A percentile compares a stretch with the other conserved stretches of the same genome.
Conservation (phyloP, 257 asterid species). For the Ehretia macrophylla region DNA sequence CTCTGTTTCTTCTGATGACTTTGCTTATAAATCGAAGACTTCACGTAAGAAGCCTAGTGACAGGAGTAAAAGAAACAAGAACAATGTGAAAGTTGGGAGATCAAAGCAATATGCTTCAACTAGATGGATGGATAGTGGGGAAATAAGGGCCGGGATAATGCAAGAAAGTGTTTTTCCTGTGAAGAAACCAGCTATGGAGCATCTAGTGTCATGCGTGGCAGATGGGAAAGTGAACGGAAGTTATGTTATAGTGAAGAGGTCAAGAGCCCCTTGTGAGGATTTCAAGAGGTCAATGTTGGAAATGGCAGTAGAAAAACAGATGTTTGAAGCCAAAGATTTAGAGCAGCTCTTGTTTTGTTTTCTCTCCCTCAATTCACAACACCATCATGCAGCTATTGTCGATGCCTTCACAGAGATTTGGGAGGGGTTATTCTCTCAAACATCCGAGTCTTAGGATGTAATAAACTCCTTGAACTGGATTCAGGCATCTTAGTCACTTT, state of each 20-base stretch:
- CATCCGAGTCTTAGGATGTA: slow-evolving; percentile 2
- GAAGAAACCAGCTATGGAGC: slow-evolving; percentile 9
- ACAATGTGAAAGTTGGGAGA: slow-evolving; percentile 17
- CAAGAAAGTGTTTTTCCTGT: slow-evolving; percentile 8
- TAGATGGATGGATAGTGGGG: slow-evolving; percentile 28
- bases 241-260: slow-evolving; percentile 63
- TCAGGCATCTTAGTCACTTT: no score
- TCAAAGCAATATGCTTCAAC: slow-evolving; percentile 23
- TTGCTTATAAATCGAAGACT: slow-evolving; percentile 5
- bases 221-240: slow-evolving; percentile 39
- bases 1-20: slow-evolving; percentile 26
- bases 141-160: not conserved
- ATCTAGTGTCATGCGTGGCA: slow-evolving; percentile 25
- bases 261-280: slow-evolving; percentile 65
- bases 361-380: slow-evolving; percentile 55
- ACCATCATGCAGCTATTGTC: slow-evolving; percentile 59
- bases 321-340: slow-evolving; percentile 51
- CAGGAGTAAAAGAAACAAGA: slow-evolving; percentile 15
- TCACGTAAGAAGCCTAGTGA: slow-evolving; percentile 6
- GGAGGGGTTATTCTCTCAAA: slow-evolving; percentile 38
- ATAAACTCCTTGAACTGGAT: no score
- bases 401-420: slow-evolving; percentile 61
- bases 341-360: slow-evolving; percentile 66
- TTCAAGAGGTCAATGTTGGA: slow-evolving; percentile 83
- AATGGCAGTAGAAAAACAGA: slow-evolving; percentile 65